Conservation (phyloP, 1,139 yeast species). For the Eremothecium gossypii region DNA sequence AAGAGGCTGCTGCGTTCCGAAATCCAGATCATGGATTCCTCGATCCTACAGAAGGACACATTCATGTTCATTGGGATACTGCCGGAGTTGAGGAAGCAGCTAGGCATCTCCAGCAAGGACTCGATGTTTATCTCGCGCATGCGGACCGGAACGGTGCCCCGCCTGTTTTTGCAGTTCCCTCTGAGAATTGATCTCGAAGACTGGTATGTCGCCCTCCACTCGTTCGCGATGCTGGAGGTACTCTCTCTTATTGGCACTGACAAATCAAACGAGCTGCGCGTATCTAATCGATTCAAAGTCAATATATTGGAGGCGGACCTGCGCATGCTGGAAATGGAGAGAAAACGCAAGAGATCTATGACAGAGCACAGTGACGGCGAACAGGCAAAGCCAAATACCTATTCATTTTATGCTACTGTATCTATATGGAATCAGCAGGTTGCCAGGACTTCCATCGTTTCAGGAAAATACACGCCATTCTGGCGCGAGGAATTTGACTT, state of each 20-base stretch:
- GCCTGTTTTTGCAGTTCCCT: conserved; percentile 54
- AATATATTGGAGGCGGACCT: conserved; percentile 65
- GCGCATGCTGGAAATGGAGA: conserved; percentile 8
- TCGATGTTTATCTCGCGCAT: conserved; percentile 22
- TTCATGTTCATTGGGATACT: conserved; percentile 52
- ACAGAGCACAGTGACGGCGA: not conserved
- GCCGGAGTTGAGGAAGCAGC: conserved; percentile 38
- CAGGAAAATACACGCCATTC: conserved; percentile 44
- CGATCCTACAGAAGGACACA: conserved; percentile 52
- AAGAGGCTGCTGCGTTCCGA: conserved; percentile 51
- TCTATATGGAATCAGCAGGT: conserved; percentile 60
- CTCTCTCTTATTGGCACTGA: conserved; percentile 24
- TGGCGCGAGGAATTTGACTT: conserved; percentile 63
- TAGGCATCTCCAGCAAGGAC: conserved; percentile 9
- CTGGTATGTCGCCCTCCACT: conserved; percentile 69
- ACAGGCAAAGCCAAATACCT: conserved; percentile 5
- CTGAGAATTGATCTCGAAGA: conserved; percentile 68
- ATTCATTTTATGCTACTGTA: conserved; percentile 51
- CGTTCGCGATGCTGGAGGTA: conserved; percentile 55
- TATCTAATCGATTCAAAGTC: conserved; percentile 44
- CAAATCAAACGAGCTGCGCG: conserved; percentile 32
- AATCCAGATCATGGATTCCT: conserved; percentile 57
- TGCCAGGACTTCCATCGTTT: conserved; percentile 59
- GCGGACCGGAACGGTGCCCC: conserved; percentile 15
- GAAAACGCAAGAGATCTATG: not conserved